Evolutionary conservation across 441 rosid species (phyloP).

Genomic region (Erysimum cheiri): DNA sequence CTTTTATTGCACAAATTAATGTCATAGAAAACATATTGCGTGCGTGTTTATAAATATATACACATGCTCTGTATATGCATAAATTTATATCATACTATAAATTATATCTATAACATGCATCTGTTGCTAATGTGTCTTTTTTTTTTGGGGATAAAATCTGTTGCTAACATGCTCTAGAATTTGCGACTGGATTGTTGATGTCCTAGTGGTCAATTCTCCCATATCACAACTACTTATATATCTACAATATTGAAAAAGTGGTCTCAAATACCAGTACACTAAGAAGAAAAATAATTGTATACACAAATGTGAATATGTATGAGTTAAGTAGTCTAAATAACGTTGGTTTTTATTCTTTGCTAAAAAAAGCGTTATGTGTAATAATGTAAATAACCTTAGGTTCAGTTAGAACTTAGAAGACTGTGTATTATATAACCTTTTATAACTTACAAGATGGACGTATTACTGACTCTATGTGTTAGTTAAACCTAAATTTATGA

Average conservation of each 20-base stretch:
- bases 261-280: background rate
- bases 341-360: background rate
- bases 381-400: background rate
- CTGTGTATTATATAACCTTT: background rate
- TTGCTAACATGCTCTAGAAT: background rate
- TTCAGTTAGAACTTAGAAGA: background rate
- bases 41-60: constrained; percentile 33
- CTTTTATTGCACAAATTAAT: constrained; percentile 41
- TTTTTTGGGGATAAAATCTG: background rate
- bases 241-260: background rate
- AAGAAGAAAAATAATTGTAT: background rate
- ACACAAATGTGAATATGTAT: background rate
- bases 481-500: constrained; percentile 11
- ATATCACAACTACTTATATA: background rate
- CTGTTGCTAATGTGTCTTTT: background rate
- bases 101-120: background rate
- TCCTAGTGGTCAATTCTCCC: background rate
- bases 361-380: too few species aligned
- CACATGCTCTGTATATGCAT: constrained; percentile 28
- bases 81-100: background rate
- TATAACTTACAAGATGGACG: background rate
- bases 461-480: background rate
- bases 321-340: background rate
- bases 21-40: constrained; percentile 31
- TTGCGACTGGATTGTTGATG: background rate